A percentile compares a stretch with the other conserved stretches of the same genome.
Evolutionary conservation across 371 early-diverging fungal genomes (phyloP).

Genomic region (Vairimorpha ceranae): DNA sequence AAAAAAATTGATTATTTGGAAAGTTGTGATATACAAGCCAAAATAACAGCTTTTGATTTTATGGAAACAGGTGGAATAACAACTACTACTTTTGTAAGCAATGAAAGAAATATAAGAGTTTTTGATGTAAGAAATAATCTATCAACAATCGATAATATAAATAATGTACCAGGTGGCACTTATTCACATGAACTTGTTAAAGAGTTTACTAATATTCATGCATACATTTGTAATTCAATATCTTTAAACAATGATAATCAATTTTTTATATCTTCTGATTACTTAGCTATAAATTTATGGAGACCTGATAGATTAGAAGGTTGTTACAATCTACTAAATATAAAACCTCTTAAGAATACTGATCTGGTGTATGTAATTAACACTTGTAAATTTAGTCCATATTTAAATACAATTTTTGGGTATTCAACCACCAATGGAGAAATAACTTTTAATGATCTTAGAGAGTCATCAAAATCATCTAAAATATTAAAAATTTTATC

Average conservation of each 20-base stretch:
- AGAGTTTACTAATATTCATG: constrained; percentile 83
- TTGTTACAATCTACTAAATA: constrained; percentile 72
- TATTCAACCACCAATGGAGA: constrained; percentile 94
- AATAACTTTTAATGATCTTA: constrained; percentile 87
- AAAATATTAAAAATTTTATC: constrained; percentile 13
- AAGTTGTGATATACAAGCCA: constrained; percentile 94
- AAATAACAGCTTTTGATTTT: constrained; percentile 95
- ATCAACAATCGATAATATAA: neutral
- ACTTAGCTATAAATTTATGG: constrained; percentile 92
- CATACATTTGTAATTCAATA: constrained; percentile 95
- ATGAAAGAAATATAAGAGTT: constrained; percentile 57
- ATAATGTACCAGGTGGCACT: constrained; percentile 16
- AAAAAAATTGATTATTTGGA: constrained; percentile 97
- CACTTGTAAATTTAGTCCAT: constrained; percentile 87
- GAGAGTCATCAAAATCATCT: constrained; percentile 56
- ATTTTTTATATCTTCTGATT: constrained; percentile 90
- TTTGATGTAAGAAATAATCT: constrained; percentile 41
- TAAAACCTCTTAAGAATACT: constrained; percentile 94
- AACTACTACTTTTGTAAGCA: constrained; percentile 43
- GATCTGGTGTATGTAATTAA: constrained; percentile 96
- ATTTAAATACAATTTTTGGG: constrained; percentile 84
- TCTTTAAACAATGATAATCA: constrained; percentile 89
- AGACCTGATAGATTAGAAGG: constrained; percentile 68
- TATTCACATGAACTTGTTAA: constrained; percentile 15
- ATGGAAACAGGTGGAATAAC: constrained; percentile 58